These are phyloP conservation scores for Castanospermum australe DNA, from an alignment of 306 rosid species.

Conservation along the genomic window DNA sequence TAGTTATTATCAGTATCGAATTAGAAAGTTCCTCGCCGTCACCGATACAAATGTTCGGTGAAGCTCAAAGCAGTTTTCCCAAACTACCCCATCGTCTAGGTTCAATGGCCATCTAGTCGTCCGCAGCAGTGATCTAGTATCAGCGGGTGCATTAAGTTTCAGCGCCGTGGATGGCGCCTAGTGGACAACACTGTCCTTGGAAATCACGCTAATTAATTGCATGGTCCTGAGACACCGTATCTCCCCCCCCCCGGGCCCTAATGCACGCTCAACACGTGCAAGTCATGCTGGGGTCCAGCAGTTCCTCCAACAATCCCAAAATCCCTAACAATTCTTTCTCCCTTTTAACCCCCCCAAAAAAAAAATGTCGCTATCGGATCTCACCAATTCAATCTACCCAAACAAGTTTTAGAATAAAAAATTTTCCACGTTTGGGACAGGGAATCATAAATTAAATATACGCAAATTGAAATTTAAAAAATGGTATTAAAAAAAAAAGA, in stretches of 20 bases:
- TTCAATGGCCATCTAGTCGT: background rate
- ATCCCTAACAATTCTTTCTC: too few relatives aligned
- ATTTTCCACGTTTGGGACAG: too few relatives aligned
- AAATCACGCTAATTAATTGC: background rate
- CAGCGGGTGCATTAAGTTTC: constrained; percentile 15
- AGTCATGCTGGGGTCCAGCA: constrained; percentile 39
- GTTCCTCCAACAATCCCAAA: background rate
- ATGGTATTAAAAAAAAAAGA: too few relatives aligned
- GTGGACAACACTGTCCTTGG: constrained; percentile 16
- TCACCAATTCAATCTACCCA: background rate
- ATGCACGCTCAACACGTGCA: constrained; percentile 44
- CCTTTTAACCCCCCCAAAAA: too few relatives aligned
- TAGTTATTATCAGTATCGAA: too few relatives aligned
- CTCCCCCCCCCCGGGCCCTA: background rate
- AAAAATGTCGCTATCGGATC: too few relatives aligned
- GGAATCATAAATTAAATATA: too few relatives aligned
- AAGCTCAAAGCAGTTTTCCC: background rate
- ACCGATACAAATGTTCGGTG: background rate
- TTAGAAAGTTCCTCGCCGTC: background rate
- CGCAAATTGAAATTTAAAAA: too few relatives aligned
- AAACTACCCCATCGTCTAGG: background rate
- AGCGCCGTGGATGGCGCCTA: constrained; percentile 34
- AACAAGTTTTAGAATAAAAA: too few relatives aligned
- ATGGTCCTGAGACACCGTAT: background rate
- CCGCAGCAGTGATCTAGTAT: background rate